Percentiles rank a stretch among this genome's conserved stretches.
Conservation (phyloP, 176 grass and related monocot genomes). For the Urochloa ruziziensis region DNA sequence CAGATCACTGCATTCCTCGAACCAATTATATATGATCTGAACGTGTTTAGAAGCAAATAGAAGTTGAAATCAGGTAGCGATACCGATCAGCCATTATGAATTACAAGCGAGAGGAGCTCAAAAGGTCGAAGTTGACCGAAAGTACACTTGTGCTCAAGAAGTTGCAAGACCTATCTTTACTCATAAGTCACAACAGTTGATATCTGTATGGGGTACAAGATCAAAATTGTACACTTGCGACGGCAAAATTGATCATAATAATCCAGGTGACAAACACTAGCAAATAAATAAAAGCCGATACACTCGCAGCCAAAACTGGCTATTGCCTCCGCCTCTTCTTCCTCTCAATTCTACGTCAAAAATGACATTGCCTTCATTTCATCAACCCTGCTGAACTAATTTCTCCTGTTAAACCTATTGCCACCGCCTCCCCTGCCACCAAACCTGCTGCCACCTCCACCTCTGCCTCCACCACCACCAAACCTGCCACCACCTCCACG, state of each 20-base stretch:
- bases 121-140: neutral
- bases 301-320: slow-evolving; percentile 39
- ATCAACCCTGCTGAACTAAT: slow-evolving; percentile 19
- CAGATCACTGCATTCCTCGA: neutral
- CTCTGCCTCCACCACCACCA: slow-evolving; percentile 40
- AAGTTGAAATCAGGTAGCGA: too few species aligned
- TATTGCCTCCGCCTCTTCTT: neutral
- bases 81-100: too few species aligned
- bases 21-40: too few species aligned
- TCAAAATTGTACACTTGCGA: slow-evolving; percentile 27
- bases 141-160: neutral
- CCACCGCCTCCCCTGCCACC: slow-evolving; percentile 51
- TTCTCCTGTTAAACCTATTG: slow-evolving; percentile 67
- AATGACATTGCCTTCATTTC: neutral
- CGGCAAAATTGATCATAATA: slow-evolving; percentile 35
- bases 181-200: neutral
- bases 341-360: slow-evolving; percentile 21
- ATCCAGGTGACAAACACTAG: slow-evolving; percentile 14
- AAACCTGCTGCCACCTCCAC: slow-evolving; percentile 46
- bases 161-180: neutral
- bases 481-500: slow-evolving; percentile 35
- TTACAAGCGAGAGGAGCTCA: too few species aligned
- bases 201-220: neutral
- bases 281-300: slow-evolving; percentile 37
- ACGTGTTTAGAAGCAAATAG: too few species aligned